Evolutionary conservation across 345 rosid species (phyloP).

Genomic region (Erucastrum elatum): DNA sequence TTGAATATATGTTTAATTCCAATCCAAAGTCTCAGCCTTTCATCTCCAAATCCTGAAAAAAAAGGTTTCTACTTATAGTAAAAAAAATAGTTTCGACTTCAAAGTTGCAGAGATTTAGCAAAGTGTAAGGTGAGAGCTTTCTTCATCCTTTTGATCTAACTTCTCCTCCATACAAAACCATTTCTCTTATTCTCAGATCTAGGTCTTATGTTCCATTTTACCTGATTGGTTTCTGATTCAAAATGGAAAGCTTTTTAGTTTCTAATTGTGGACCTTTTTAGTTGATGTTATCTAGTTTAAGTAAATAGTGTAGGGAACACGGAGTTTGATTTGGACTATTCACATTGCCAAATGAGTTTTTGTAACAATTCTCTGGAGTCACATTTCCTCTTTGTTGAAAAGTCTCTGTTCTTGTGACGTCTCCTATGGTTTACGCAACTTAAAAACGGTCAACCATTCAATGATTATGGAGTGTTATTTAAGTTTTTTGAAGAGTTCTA

Average conservation of each 20-base stretch:
- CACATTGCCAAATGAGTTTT: not conserved
- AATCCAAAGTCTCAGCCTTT: conserved; percentile 35
- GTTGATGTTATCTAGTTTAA: not conserved
- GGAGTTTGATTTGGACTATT: not conserved
- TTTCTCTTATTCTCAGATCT: conserved; percentile 31
- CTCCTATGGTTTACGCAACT: not conserved
- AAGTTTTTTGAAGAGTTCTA: not conserved
- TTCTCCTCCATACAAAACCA: conserved; percentile 14
- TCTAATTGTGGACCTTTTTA: conserved; percentile 4
- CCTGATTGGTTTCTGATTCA: not conserved
- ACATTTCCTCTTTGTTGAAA: not conserved
- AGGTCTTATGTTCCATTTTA: not conserved
- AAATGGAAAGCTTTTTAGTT: not conserved
- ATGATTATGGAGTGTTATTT: not conserved
- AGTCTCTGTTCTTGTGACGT: not conserved
- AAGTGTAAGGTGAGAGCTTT: conserved; percentile 28
- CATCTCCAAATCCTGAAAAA: conserved; percentile 16
- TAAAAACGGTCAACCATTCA: not conserved
- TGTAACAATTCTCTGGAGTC: not conserved
- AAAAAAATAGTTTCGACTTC: conserved; percentile 20
- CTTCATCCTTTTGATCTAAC: conserved; percentile 24
- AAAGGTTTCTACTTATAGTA: conserved; percentile 35
- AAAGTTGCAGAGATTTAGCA: conserved; percentile 34
- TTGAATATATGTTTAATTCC: conserved; percentile 24
- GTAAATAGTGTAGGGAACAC: not conserved